Conservation (phyloP, 192 early-diverging fungal species). For the Backusella morwellensis region DNA sequence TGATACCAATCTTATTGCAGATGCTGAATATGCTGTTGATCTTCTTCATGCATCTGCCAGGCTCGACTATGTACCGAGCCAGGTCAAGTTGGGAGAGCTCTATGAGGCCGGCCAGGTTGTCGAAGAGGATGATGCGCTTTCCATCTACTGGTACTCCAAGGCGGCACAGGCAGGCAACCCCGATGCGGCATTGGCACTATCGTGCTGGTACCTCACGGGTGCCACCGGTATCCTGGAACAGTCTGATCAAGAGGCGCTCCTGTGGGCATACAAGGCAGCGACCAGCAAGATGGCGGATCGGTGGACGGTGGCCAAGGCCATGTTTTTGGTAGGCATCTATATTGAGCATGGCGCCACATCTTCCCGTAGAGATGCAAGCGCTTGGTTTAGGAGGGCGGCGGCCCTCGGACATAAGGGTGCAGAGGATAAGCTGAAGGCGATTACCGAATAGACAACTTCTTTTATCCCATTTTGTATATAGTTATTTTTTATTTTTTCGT, state of each 20-base stretch:
- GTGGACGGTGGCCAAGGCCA: constrained; percentile 67
- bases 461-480: not conserved
- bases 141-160: constrained; percentile 93
- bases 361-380: constrained; percentile 67
- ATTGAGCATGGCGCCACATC: constrained; percentile 85
- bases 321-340: constrained; percentile 94
- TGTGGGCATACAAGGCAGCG: constrained; percentile 95
- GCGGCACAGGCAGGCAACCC: constrained; percentile 89
- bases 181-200: constrained; percentile 90
- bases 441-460: not conserved
- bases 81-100: constrained; percentile 85
- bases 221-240: constrained; percentile 81
- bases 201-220: constrained; percentile 94
- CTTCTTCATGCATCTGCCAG: constrained; percentile 88
- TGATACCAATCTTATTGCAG: constrained; percentile 59
- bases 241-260: constrained; percentile 91
- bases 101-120: constrained; percentile 82
- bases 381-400: constrained; percentile 83
- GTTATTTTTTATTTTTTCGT: not conserved
- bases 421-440: constrained; percentile 36
- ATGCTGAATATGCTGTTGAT: constrained; percentile 83
- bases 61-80: constrained; percentile 86
- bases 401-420: constrained; percentile 83
- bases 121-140: constrained; percentile 78
- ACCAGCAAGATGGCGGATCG: constrained; percentile 71